Conservation (phyloP, 2,329 filamentous ascomycete species). For the Calonectria pseudoturangicola region DNA sequence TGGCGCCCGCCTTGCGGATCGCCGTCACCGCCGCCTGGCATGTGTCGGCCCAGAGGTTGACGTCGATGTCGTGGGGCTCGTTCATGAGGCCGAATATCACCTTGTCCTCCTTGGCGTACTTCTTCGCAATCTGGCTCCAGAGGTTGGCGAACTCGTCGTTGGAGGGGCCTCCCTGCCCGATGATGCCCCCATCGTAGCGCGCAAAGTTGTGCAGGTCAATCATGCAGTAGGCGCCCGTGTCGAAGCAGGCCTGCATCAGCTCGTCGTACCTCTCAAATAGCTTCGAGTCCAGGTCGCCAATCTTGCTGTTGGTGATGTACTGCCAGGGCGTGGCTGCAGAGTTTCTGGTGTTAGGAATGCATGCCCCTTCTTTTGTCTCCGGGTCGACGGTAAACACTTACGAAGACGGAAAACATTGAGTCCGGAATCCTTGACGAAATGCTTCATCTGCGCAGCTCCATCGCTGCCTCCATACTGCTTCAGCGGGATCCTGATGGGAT, state of each 20-base stretch:
- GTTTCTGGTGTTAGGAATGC: conserved; percentile 30
- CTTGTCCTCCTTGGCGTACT: conserved; percentile 73
- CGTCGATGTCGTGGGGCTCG: conserved; percentile 78
- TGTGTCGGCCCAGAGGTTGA: conserved; percentile 74
- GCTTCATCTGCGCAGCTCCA: conserved; percentile 72
- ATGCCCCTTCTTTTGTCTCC: not conserved
- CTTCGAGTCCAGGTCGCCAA: conserved; percentile 69
- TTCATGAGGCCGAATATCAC: conserved; percentile 81
- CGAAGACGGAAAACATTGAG: conserved; percentile 75
- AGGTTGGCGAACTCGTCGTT: conserved; percentile 75
- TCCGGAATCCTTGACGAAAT: conserved; percentile 70
- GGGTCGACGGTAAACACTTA: conserved; percentile 47
- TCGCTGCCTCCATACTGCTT: conserved; percentile 57
- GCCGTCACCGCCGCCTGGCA: conserved; percentile 79
- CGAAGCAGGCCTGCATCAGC: conserved; percentile 74
- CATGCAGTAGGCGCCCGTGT: conserved; percentile 74
- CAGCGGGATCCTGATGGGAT: conserved; percentile 60
- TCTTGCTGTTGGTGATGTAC: conserved; percentile 71
- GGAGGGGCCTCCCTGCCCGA: conserved; percentile 79
- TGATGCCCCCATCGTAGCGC: conserved; percentile 76
- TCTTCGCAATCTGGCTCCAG: conserved; percentile 75
- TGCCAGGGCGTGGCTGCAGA: conserved; percentile 71
- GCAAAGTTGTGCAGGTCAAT: conserved; percentile 77
- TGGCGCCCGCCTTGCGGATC: conserved; percentile 79
- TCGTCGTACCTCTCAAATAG: conserved; percentile 73